Evolutionary conservation across 805 yeast species (phyloP).

Genomic region (Ogataea corticis): DNA sequence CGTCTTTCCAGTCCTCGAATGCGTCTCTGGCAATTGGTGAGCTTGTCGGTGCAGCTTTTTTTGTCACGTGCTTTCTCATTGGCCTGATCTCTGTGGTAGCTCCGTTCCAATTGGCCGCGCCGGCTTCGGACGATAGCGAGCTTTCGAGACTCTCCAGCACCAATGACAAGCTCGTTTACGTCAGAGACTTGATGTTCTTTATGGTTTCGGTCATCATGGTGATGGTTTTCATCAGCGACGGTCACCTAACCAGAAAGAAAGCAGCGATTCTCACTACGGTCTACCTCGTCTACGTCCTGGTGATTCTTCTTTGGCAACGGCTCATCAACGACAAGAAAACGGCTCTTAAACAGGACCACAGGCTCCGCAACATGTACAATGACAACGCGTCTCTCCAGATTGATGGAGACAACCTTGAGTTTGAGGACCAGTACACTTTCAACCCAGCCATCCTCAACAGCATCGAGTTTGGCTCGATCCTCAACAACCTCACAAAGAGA

Average conservation of each 20-base stretch:
- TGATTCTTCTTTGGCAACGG: conserved; percentile 48
- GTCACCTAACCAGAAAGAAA: conserved; percentile 51
- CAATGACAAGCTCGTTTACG: conserved; percentile 44
- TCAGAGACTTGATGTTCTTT: conserved; percentile 67
- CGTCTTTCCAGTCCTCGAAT: conserved; percentile 69
- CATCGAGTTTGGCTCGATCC: conserved; percentile 30
- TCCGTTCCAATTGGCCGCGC: conserved; percentile 55
- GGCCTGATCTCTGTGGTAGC: conserved; percentile 73
- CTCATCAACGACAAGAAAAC: conserved; percentile 15
- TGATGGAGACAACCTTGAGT: conserved; percentile 25
- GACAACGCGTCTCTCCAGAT: conserved; percentile 23
- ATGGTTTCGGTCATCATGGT: conserved; percentile 50
- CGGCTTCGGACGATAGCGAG: conserved; percentile 8
- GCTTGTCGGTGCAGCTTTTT: conserved; percentile 85
- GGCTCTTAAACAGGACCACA: conserved; percentile 20
- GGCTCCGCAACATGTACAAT: conserved; percentile 32
- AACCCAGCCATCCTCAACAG: conserved; percentile 31
- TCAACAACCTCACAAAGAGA: conserved; percentile 25
- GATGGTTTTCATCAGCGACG: conserved; percentile 49
- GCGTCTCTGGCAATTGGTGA: conserved; percentile 85
- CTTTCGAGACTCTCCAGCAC: conserved; percentile 21
- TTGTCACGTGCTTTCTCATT: conserved; percentile 74
- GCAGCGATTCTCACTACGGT: conserved; percentile 55
- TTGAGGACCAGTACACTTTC: conserved; percentile 32
- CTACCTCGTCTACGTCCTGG: conserved; percentile 61